phyloP scores from a whole-genome alignment of 148 eudicot species.

The Drosera capensis region DNA sequence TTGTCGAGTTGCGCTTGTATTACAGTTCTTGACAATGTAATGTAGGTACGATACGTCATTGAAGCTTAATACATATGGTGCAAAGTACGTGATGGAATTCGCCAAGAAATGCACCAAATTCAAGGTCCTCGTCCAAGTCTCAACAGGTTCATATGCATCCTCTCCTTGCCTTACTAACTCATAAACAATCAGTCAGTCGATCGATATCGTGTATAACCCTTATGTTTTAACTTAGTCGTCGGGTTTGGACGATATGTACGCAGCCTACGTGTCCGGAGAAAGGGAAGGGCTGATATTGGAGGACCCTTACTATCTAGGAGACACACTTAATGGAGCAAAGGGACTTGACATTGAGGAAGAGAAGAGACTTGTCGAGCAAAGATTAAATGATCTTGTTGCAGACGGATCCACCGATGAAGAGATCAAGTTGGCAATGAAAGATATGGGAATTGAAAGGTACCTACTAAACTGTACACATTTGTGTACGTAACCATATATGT shows the following conservation, averaged over 20 bases:
- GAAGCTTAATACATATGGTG: conserved; percentile 33
- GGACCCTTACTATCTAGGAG: conserved; percentile 18
- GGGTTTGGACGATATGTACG: not conserved
- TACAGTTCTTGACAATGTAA: not conserved
- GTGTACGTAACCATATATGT: no score
- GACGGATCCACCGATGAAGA: conserved; percentile 10
- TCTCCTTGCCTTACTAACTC: no score
- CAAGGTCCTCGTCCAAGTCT: conserved; percentile 35
- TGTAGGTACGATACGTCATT: conserved; percentile 33
- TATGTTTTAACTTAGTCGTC: no score
- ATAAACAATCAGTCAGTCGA: not conserved
- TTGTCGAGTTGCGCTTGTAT: no score
- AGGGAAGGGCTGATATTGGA: conserved; percentile 28
- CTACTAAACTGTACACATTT: no score
- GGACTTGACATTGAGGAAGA: conserved; percentile 31
- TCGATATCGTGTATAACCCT: no score
- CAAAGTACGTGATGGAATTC: conserved; percentile 27
- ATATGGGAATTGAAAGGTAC: conserved; percentile 44
- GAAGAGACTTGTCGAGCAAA: conserved; percentile 21
- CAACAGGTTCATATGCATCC: conserved; percentile 20
- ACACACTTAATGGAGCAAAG: conserved; percentile 25
- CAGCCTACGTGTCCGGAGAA: conserved; percentile 44
- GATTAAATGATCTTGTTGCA: conserved; percentile 15
- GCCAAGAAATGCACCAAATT: conserved; percentile 29
- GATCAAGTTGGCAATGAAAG: conserved; percentile 27